Base-by-base conservation (phyloP, 257 asterid genomes). In the Misopates orontium region DNA sequence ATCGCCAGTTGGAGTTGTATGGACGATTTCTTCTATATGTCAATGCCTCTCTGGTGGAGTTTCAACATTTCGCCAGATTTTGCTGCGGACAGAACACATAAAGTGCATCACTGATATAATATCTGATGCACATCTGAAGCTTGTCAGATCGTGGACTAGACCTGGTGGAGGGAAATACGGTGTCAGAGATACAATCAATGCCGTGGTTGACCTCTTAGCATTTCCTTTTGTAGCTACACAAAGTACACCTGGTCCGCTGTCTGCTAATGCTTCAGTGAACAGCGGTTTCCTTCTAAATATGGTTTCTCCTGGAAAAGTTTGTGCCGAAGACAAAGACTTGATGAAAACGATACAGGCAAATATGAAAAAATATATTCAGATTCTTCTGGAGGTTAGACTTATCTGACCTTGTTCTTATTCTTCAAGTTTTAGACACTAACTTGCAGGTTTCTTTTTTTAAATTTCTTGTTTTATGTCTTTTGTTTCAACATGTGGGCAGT, bases 161-260 rank as follows among this genome's bases (percentile, higher is more conserved):
- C 96, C 96, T 36, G 96, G 99, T 60, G 98, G 98, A 53, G 93
- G 98, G 72, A 83, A 84, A 72, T 76, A 74, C 81, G 99, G 99
- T 13, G 80, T 85, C 64, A 83, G 88, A 71, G 95, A 85, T 56
- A 80, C 82, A 56, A 77, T 94, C 75, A 90, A 88, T 85, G 83
- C 85, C 12, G 91, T 83, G 73, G 74, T 90, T 62, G 97, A 94
- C 71, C 87, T 94, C 71, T 73, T 94, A 72, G 96, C 99, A 10
- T 94, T 94, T 77, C 97, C 99, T 66, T 87, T 94, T 65, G 96
- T 94, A 39, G 99, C 95, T 41, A 71, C 84, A 63, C 97, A 90
- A 76, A 88, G 80, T 84, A 88, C 82, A 44, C 86, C 90, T 17
- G 95, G 97, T 79, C 79, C 75, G 73, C 89, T 89, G 18, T 84